phyloP scores from a whole-genome alignment of 176 grass and related monocot genomes.

The Themeda triandra region DNA sequence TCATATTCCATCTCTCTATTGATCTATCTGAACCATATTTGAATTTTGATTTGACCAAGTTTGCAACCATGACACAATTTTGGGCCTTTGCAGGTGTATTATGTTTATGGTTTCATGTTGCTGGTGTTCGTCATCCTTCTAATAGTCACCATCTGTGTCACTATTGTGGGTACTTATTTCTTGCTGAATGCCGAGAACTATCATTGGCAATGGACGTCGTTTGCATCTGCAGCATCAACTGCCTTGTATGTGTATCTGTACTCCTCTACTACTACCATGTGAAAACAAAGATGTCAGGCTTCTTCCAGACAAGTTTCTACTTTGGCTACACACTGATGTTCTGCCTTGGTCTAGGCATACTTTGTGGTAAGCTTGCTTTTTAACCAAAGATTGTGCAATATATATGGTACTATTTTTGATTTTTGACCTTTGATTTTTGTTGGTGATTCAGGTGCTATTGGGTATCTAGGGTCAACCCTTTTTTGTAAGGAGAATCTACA shows the following conservation, averaged over 20 bases:
- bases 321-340: conserved; percentile 93
- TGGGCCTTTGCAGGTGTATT: conserved; percentile 61
- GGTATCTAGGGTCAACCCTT: conserved; percentile 65
- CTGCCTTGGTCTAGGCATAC: conserved; percentile 78
- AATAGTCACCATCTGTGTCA: conserved; percentile 77
- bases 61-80: background rate
- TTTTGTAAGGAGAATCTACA: conserved; percentile 80
- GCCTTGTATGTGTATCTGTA: conserved; percentile 82
- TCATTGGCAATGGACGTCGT: conserved; percentile 84
- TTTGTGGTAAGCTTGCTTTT: conserved; percentile 54
- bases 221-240: conserved; percentile 72
- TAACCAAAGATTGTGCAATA: background rate
- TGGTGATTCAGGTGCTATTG: conserved; percentile 56
- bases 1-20: background rate
- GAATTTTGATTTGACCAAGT: background rate
- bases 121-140: conserved; percentile 81
- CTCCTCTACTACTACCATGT: conserved; percentile 77
- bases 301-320: conserved; percentile 92
- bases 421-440: background rate
- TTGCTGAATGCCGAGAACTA: conserved; percentile 88
- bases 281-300: conserved; percentile 92
- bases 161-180: conserved; percentile 87
- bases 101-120: conserved; percentile 87
- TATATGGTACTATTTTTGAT: background rate
- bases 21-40: background rate